A percentile compares a stretch with the other conserved stretches of the same genome.
These are phyloP conservation scores for Candida tammaniensis DNA, from an alignment of 805 yeast genomes.

Conservation along the genomic window DNA sequence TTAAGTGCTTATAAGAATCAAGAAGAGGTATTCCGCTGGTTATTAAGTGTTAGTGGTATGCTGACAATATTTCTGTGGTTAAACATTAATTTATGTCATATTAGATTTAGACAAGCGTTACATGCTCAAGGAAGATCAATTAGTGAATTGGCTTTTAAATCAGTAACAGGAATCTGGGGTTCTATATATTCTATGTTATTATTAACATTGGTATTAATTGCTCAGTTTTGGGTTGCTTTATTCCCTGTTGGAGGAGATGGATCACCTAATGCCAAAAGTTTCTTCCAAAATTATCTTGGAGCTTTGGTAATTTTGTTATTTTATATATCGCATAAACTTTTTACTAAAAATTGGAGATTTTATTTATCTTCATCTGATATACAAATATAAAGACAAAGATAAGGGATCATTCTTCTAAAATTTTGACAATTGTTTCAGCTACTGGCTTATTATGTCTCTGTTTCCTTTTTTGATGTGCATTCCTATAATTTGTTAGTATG, in stretches of 20 bases:
- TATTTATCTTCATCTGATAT: constrained; percentile 29
- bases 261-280: constrained; percentile 26
- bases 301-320: constrained; percentile 28
- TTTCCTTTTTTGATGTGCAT: neutral
- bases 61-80: constrained; percentile 42
- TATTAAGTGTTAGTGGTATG: constrained; percentile 39
- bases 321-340: constrained; percentile 40
- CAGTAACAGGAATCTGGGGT: constrained; percentile 37
- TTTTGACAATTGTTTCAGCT: neutral
- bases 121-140: constrained; percentile 28
- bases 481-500: constrained; percentile 1
- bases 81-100: constrained; percentile 38
- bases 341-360: constrained; percentile 29
- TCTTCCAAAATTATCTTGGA: constrained; percentile 39
- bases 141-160: constrained; percentile 32
- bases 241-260: constrained; percentile 32
- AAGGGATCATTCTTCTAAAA: too few species aligned
- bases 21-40: constrained; percentile 37
- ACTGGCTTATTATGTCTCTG: neutral
- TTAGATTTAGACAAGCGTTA: constrained; percentile 41
- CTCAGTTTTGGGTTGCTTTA: constrained; percentile 39
- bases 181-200: constrained; percentile 32
- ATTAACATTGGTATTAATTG: constrained; percentile 29
- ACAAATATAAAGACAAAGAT: constrained; percentile 35
- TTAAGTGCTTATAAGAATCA: constrained; percentile 31